These are phyloP conservation scores for Ogataea sp. DNA, from an alignment of 805 yeast genomes.

Conservation along the genomic window DNA sequence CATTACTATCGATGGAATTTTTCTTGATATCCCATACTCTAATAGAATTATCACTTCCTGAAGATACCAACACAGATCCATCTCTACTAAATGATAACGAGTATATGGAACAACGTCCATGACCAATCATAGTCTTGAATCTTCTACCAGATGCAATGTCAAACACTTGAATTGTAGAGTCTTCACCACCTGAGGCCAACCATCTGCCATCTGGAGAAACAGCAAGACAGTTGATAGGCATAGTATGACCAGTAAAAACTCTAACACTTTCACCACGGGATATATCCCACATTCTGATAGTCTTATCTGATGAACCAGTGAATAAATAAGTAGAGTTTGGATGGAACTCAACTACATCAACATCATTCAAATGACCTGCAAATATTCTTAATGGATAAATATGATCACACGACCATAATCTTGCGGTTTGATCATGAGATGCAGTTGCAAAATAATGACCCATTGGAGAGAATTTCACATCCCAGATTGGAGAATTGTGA, in stretches of 20 bases:
- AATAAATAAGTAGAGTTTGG: conserved; percentile 92
- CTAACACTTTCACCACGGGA: conserved; percentile 83
- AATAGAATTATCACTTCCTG: conserved; percentile 88
- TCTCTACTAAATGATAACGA: conserved; percentile 80
- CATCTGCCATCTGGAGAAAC: conserved; percentile 97
- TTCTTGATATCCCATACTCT: conserved; percentile 94
- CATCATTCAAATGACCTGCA: conserved; percentile 97
- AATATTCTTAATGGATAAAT: conserved; percentile 91
- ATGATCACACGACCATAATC: conserved; percentile 97
- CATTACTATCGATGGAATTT: conserved; percentile 72
- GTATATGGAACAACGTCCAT: conserved; percentile 79
- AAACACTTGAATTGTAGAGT: conserved; percentile 82
- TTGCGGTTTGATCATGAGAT: conserved; percentile 94
- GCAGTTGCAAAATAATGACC: conserved; percentile 99
- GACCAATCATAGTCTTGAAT: conserved; percentile 89
- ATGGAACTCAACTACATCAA: conserved; percentile 90
- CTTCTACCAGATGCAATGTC: conserved; percentile 89
- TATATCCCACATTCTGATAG: conserved; percentile 98
- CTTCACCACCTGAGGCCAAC: conserved; percentile 94
- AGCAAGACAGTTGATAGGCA: conserved; percentile 78
- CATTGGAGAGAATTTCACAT: conserved; percentile 85
- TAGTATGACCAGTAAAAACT: conserved; percentile 85
- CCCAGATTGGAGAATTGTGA: conserved; percentile 97
- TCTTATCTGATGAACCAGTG: conserved; percentile 93
- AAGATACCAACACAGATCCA: conserved; percentile 83